A percentile compares a stretch with the other conserved stretches of the same genome.
phyloP scores from a whole-genome alignment of 2,329 filamentous ascomycete genomes.

The Lachnellula cervina region DNA sequence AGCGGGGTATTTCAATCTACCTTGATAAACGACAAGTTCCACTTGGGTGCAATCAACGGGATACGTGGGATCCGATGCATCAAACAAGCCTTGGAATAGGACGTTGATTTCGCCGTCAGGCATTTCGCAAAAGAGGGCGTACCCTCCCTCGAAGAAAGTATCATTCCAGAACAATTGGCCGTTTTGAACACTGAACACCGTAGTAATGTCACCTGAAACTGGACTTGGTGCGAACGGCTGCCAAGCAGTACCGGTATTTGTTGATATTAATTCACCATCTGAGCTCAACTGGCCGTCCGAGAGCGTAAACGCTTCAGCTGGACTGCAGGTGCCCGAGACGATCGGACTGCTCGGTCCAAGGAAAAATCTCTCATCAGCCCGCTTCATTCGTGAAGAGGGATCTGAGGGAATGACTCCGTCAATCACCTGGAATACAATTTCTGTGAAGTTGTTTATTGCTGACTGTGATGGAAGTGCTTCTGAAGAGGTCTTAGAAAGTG shows the following conservation, averaged over 20 bases:
- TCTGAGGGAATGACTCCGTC: neutral
- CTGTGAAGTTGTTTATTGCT: neutral
- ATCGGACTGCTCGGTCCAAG: neutral
- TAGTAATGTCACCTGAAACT: neutral
- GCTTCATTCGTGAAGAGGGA: no score
- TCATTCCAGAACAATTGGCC: conserved; percentile 31
- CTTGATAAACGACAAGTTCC: neutral
- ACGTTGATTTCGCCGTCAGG: neutral
- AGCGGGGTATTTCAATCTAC: neutral
- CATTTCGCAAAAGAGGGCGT: neutral
- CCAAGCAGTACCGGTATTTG: neutral
- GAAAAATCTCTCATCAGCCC: neutral
- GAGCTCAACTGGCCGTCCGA: neutral
- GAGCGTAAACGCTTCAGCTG: neutral
- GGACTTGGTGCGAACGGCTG: neutral
- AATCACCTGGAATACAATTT: neutral
- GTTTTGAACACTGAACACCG: conserved; percentile 37
- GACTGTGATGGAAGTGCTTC: neutral
- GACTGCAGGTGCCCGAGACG: neutral
- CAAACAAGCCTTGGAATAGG: neutral
- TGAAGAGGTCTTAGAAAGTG: neutral
- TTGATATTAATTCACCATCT: neutral
- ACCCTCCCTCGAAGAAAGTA: neutral
- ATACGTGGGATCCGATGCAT: neutral
- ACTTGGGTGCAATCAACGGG: neutral